Conservation (phyloP, 106 monocot species). For the Platanthera zijinensis region DNA sequence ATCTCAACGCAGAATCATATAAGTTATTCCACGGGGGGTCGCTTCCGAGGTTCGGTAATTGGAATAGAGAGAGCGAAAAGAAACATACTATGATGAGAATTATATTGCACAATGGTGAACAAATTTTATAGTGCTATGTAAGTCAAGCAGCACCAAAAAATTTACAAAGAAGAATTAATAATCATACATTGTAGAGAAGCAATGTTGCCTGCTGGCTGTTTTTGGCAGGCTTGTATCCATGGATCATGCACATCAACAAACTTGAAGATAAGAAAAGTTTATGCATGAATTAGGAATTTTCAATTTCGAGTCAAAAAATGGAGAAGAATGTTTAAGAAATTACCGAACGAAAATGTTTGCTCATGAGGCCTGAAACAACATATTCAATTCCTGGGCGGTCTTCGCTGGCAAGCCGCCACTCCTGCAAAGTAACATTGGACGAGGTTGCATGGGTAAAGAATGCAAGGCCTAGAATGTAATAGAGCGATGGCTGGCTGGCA, state of each 20-base stretch:
- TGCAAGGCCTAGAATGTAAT: background rate
- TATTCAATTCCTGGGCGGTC: conserved; percentile 49
- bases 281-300: background rate
- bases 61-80: too few species aligned
- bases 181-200: too few species aligned
- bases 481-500: background rate
- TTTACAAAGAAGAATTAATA: background rate
- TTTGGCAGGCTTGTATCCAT: too few species aligned
- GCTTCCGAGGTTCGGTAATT: too few species aligned
- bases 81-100: background rate
- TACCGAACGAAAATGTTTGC: background rate
- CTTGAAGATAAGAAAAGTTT: background rate
- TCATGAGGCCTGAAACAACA: conserved; percentile 1
- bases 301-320: background rate
- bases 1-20: too few species aligned
- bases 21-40: too few species aligned
- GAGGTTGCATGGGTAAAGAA: background rate
- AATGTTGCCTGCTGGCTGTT: too few species aligned
- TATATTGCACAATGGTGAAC: background rate
- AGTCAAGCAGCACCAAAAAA: background rate
- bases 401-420: conserved; percentile 48
- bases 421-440: conserved; percentile 25
- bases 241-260: too few species aligned
- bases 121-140: background rate
- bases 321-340: background rate